phyloP scores from a whole-genome alignment of 148 eudicot species.

The Bassia scoparia region DNA sequence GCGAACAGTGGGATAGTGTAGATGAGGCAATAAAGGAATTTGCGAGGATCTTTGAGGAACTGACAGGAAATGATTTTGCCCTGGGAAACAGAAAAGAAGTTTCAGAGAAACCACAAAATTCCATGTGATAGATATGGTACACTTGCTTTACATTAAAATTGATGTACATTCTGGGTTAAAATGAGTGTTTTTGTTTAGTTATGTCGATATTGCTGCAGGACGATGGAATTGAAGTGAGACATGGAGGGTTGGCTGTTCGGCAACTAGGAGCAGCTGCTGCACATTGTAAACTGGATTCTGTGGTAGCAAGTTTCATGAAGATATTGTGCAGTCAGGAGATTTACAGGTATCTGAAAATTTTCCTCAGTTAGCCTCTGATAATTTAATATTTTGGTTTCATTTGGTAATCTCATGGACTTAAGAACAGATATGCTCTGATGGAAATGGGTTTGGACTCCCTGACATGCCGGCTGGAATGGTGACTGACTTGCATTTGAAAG shows the following conservation, averaged over 20 bases:
- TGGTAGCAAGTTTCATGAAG: constrained; percentile 69
- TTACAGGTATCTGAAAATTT: constrained; percentile 44
- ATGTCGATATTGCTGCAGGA: constrained; percentile 31
- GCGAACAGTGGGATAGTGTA: constrained; percentile 53
- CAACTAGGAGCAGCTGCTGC: constrained; percentile 60
- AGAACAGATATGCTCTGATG: constrained; percentile 67
- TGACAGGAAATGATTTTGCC: constrained; percentile 72
- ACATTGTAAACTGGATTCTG: constrained; percentile 61
- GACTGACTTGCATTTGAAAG: constrained; percentile 57
- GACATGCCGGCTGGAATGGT: constrained; percentile 85
- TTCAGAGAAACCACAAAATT: constrained; percentile 59
- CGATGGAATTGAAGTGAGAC: constrained; percentile 72
- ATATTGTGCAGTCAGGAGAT: constrained; percentile 71
- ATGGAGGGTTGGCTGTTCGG: constrained; percentile 64
- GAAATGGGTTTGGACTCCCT: constrained; percentile 72
- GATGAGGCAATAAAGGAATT: constrained; percentile 61
- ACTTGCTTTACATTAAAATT: background rate
- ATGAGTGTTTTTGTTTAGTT: background rate
- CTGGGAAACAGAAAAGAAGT: constrained; percentile 83
- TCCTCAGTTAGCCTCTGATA: background rate
- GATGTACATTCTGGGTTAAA: background rate
- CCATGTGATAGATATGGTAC: constrained; percentile 70
- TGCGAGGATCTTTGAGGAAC: constrained; percentile 57
- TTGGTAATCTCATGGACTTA: background rate
- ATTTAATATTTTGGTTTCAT: background rate